Conservation (phyloP, 176 grass and related monocot genomes). For the Raddia distichophylla region DNA sequence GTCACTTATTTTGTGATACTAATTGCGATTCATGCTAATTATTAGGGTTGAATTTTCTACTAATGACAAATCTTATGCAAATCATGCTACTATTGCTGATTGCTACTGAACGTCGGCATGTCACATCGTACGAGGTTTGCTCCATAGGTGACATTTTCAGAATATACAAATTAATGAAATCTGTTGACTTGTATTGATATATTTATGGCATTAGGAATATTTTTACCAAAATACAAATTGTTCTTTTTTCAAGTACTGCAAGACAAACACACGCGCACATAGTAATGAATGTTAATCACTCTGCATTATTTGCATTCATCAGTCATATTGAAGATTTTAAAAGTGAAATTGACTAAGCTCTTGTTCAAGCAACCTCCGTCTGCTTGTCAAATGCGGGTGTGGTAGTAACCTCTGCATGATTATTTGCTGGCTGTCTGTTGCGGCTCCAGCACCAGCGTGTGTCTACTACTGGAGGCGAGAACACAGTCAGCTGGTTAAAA, state of each 20-base stretch:
- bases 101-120: not conserved
- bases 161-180: not conserved
- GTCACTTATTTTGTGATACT: too few relatives aligned
- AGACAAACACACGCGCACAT: not conserved
- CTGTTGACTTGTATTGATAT: not conserved
- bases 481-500: too few relatives aligned
- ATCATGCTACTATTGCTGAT: not conserved
- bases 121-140: not conserved
- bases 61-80: not conserved
- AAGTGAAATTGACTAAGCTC: not conserved
- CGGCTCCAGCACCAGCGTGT: too few relatives aligned
- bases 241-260: not conserved
- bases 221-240: not conserved
- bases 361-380: not conserved
- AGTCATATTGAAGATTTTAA: not conserved
- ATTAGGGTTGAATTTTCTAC: not conserved
- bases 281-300: not conserved
- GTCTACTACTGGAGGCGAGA: too few relatives aligned
- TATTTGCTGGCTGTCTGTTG: not conserved
- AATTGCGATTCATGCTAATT: not conserved
- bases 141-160: not conserved
- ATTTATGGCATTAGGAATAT: not conserved
- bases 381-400: constrained; percentile 13
- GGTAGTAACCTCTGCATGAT: not conserved
- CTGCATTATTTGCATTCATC: not conserved